Base-by-base conservation (phyloP, 2,329 filamentous ascomycete species). In the Xylariomycetidae sp. region DNA sequence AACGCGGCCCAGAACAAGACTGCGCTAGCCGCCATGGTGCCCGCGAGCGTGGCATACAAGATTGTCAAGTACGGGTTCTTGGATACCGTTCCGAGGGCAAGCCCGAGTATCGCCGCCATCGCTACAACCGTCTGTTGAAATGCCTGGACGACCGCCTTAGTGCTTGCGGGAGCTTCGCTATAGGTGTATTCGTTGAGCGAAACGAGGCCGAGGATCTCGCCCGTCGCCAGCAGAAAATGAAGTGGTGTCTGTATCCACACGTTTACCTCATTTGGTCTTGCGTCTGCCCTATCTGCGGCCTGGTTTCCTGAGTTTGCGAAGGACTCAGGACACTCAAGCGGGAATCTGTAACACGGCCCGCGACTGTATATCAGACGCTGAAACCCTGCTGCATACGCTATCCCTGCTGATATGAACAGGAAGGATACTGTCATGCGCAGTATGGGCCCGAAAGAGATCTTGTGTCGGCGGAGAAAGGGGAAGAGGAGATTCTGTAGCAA, bases 351-450 rank as follows among this genome's bases (percentile, higher is more conserved):
- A 31, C 48, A 51, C 8, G 47, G 47, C 3, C 38, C 42, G 13
- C 31, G 13, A 16, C 6, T 32, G 26, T 49, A 48, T 14, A 62
- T 70, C 48, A 62, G 60, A 42, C 62, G 46, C 43, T 77, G 72
- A 15, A 66, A 63, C 14, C 73, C 61, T 6, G 65, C 59, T 4
- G 71, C 68, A 10, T 59, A 57, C 16, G 73, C 59, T 69, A 75
- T 74, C 34, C 63, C 62, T 10, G 57, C 27, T 3, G 61, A 61
- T 17, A 67, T 68, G 20, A 70, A 54, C 13, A 66, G 33, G 56
- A 75, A 76, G 6, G 70, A 70, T 4, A 63, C 48, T 0, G 67
- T 59, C 36, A 76, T 75, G 17, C 72, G 68, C 49, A 70, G 69
- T 35, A 76, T 59, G 8, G 71, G 70, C 1, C 69, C 71, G 49